A percentile compares a stretch with the other conserved stretches of the same genome.
phyloP scores from a whole-genome alignment of 495 filamentous ascomycete species.

The Aspergillus diversus region DNA sequence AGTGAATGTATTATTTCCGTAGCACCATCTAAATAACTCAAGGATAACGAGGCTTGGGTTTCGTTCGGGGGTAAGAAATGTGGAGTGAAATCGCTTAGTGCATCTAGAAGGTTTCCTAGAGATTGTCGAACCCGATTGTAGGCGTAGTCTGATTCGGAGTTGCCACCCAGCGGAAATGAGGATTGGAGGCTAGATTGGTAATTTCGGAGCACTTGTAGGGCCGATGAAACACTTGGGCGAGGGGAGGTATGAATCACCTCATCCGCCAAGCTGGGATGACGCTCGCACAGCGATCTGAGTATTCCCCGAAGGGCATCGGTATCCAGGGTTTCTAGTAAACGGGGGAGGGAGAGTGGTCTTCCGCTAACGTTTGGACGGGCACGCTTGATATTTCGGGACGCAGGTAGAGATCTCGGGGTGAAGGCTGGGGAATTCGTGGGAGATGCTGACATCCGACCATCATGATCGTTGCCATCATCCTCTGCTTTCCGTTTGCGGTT shows the following conservation, averaged over 20 bases:
- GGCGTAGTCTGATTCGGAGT: constrained; percentile 84
- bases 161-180: constrained; percentile 86
- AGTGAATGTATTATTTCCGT: constrained; percentile 88
- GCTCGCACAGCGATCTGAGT: constrained; percentile 84
- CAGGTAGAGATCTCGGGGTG: constrained; percentile 64
- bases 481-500: constrained; percentile 87
- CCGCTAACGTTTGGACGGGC: constrained; percentile 71
- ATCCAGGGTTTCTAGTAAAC: constrained; percentile 89
- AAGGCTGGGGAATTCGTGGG: constrained; percentile 78
- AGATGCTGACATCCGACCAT: constrained; percentile 86
- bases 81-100: constrained; percentile 89
- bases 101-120: constrained; percentile 79
- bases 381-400: constrained; percentile 67
- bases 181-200: constrained; percentile 77
- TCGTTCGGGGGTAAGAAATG: constrained; percentile 95
- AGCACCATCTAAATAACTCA: constrained; percentile 84
- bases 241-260: constrained; percentile 88
- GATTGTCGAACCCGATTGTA: constrained; percentile 90
- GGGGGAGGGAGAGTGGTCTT: constrained; percentile 76
- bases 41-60: constrained; percentile 72
- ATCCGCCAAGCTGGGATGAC: constrained; percentile 72
- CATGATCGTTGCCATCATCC: constrained; percentile 67
- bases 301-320: constrained; percentile 78
- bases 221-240: constrained; percentile 77
- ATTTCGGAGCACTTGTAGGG: constrained; percentile 74